Conservation (phyloP, 192 early-diverging fungal species). For the Coemansia sp. region DNA sequence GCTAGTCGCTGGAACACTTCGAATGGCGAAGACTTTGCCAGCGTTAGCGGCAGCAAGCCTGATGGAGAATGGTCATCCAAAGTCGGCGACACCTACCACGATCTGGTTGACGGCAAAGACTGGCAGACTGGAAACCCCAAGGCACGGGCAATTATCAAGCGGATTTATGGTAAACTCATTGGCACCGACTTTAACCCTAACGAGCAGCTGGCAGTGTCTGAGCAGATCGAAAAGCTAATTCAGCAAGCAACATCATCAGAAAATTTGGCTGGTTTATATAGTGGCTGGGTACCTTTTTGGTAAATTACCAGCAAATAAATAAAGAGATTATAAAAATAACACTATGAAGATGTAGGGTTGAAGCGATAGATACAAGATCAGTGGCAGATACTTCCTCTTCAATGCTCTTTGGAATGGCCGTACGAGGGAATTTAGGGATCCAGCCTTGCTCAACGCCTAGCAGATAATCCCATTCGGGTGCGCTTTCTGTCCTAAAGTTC, state of each 20-base stretch:
- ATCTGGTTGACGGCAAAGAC: constrained; percentile 22
- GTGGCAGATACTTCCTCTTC: constrained; percentile 7
- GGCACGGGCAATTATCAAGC: constrained; percentile 82
- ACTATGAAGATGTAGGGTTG: neutral
- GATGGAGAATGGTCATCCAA: too few relatives aligned
- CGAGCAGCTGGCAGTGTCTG: constrained; percentile 71
- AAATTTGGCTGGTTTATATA: constrained; percentile 62
- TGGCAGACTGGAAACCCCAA: constrained; percentile 65
- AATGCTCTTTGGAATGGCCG: constrained; percentile 12
- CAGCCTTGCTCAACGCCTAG: constrained; percentile 65
- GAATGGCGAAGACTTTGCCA: constrained; percentile 6
- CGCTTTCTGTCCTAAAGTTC: constrained; percentile 69
- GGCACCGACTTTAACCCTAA: constrained; percentile 92
- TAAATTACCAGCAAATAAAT: constrained; percentile 6
- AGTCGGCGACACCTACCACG: too few relatives aligned
- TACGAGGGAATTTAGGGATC: constrained; percentile 57
- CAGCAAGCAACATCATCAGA: constrained; percentile 88
- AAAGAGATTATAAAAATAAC: neutral
- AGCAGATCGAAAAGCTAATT: constrained; percentile 91
- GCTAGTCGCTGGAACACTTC: constrained; percentile 7
- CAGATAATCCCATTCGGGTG: constrained; percentile 72
- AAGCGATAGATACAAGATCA: constrained; percentile 6
- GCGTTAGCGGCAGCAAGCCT: too few relatives aligned
- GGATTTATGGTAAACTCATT: constrained; percentile 94
- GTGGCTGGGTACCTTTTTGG: constrained; percentile 45